Percentiles rank a stretch among this genome's conserved stretches.
Conservation (phyloP, 225 moss, liverwort and hornwort species). For the Straminergon stramineum region DNA sequence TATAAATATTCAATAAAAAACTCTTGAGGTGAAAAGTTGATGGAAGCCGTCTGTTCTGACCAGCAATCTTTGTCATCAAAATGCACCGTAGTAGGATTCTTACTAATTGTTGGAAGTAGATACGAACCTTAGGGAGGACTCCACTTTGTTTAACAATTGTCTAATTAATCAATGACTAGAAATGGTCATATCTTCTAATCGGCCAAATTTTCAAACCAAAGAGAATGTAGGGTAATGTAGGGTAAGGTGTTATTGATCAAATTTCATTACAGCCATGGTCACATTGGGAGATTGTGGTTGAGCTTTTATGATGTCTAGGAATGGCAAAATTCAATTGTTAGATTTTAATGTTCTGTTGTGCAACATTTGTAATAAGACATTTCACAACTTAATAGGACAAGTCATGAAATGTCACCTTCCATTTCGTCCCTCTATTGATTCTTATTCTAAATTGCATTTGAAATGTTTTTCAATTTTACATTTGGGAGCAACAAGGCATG, state of each 20-base stretch:
- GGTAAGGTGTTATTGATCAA: background rate
- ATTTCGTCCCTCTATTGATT: background rate
- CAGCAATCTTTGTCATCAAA: background rate
- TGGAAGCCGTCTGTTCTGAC: background rate
- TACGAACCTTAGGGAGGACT: fast-evolving
- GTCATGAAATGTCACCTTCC: background rate
- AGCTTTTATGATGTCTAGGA: background rate
- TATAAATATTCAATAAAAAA: too few relatives aligned
- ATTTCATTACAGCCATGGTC: too few relatives aligned
- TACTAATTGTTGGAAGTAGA: background rate
- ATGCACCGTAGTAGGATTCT: background rate
- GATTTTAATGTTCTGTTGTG: background rate
- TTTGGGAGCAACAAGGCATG: background rate
- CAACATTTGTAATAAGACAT: background rate
- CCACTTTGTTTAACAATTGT: background rate
- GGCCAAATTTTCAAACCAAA: background rate
- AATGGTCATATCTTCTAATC: background rate
- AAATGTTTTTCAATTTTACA: background rate
- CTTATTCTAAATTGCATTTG: background rate
- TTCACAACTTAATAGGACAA: background rate
- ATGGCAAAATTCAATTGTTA: background rate
- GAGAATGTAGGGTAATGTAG: background rate
- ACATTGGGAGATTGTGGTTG: background rate
- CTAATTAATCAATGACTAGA: too few relatives aligned
- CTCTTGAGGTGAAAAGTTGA: background rate